These are phyloP conservation scores for Penicillium daleae DNA, from an alignment of 495 filamentous ascomycete species.

Conservation along the genomic window DNA sequence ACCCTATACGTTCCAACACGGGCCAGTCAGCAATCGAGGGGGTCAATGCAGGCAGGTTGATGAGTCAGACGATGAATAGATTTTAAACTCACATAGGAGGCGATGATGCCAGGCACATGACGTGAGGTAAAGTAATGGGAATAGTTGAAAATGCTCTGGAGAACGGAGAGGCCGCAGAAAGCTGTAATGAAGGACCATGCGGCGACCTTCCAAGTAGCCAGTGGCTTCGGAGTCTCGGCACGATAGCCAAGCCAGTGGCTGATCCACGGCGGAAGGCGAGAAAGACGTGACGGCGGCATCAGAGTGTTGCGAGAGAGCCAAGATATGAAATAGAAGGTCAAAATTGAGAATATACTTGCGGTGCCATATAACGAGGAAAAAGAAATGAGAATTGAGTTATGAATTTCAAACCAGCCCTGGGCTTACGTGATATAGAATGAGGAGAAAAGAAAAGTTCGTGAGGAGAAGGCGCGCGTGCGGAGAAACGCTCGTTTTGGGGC, in stretches of 20 bases:
- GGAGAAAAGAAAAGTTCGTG: constrained; percentile 17
- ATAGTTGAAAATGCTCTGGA: constrained; percentile 42
- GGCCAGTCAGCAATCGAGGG: constrained; percentile 5
- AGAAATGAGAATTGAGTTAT: constrained; percentile 1
- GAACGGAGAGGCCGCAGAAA: constrained; percentile 39
- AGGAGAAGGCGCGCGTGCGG: constrained; percentile 25
- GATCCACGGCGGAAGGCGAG: constrained; percentile 38
- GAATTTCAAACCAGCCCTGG: constrained; percentile 6
- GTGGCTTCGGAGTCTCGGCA: constrained; percentile 27
- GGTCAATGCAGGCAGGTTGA: not conserved
- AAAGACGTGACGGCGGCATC: constrained; percentile 30
- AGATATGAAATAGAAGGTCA: not conserved
- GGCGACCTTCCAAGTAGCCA: constrained; percentile 29
- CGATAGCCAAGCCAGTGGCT: constrained; percentile 47
- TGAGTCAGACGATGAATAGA: not conserved
- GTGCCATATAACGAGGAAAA: not conserved
- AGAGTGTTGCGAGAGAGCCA: not conserved
- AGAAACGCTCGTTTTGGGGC: constrained; percentile 14
- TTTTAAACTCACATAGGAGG: constrained; percentile 36
- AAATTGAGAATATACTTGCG: not conserved
- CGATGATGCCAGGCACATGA: constrained; percentile 38
- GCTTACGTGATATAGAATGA: constrained; percentile 17
- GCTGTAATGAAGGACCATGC: constrained; percentile 42
- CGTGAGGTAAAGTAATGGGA: constrained; percentile 36
- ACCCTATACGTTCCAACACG: constrained; percentile 48